phyloP scores from a whole-genome alignment of 805 yeast genomes.

The Candida germanica region DNA sequence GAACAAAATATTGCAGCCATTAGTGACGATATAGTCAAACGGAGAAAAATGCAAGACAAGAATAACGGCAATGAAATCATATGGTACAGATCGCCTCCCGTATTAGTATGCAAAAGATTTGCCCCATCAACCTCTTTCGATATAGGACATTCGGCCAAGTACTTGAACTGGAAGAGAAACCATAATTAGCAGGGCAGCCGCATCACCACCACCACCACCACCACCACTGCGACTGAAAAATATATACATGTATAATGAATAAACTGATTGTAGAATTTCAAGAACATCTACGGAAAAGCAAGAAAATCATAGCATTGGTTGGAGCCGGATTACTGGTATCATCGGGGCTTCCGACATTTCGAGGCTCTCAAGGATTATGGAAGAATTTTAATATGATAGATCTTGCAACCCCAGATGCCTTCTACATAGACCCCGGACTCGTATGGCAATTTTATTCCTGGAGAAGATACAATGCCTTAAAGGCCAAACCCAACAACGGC shows the following conservation, averaged over 20 bases:
- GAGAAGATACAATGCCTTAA: slow-evolving; percentile 61
- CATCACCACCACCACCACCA: too few species aligned
- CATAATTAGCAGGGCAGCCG: too few species aligned
- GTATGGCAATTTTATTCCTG: slow-evolving; percentile 89
- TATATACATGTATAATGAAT: slow-evolving; percentile 7
- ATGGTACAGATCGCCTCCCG: slow-evolving; percentile 72
- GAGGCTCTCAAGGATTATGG: slow-evolving; percentile 78
- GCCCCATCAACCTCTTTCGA: slow-evolving; percentile 23
- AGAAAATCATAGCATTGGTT: slow-evolving; percentile 57
- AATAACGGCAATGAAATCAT: slow-evolving; percentile 28
- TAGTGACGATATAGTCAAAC: slow-evolving; percentile 25
- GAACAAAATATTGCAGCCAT: slow-evolving; percentile 16
- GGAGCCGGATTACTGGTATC: slow-evolving; percentile 84
- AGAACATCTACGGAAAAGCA: slow-evolving; percentile 41
- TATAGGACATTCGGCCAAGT: slow-evolving; percentile 71
- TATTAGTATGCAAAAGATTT: slow-evolving; percentile 23
- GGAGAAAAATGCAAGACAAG: slow-evolving; percentile 17
- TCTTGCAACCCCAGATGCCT: slow-evolving; percentile 90
- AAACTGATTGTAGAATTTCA: slow-evolving; percentile 44
- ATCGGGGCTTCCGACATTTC: slow-evolving; percentile 73
- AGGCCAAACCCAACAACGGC: slow-evolving; percentile 70
- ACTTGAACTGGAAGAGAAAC: slow-evolving; percentile 54
- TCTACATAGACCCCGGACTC: slow-evolving; percentile 73
- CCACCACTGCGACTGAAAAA: too few species aligned
- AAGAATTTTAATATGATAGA: slow-evolving; percentile 73